Percentiles rank a stretch among this genome's conserved stretches.
phyloP scores from a whole-genome alignment of 2,329 filamentous ascomycete species.

The Lasiodiplodia theobromae region DNA sequence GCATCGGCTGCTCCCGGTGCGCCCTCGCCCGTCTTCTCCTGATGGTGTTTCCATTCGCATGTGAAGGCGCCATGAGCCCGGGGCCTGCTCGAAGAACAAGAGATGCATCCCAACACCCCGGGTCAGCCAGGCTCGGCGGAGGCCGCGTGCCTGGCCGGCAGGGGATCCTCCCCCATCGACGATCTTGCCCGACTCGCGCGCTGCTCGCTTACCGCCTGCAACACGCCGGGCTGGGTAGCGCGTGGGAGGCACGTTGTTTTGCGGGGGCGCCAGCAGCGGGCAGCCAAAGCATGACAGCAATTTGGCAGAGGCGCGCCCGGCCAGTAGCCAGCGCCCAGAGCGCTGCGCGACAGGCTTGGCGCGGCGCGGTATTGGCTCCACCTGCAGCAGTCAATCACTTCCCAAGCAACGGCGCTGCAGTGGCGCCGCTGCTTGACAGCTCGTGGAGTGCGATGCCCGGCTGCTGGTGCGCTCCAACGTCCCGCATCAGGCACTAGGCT shows the following conservation, averaged over 20 bases:
- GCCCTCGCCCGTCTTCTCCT: neutral
- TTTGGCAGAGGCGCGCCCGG: conserved; percentile 6
- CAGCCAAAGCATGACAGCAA: neutral
- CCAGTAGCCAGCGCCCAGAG: neutral
- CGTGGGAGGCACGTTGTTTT: conserved; percentile 25
- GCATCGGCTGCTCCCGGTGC: conserved; percentile 23
- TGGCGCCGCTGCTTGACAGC: conserved; percentile 29
- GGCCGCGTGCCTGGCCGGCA: conserved; percentile 30
- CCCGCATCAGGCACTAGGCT: conserved; percentile 33
- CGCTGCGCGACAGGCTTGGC: conserved; percentile 9
- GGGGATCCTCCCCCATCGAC: conserved; percentile 29
- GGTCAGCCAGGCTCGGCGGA: conserved; percentile 29
- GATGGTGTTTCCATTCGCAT: conserved; percentile 18
- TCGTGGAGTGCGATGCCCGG: conserved; percentile 29
- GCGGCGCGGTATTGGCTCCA: conserved; percentile 22
- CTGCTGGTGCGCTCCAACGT: conserved; percentile 29
- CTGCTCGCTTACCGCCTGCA: conserved; percentile 21
- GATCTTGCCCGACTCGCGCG: conserved; percentile 29
- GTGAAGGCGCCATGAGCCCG: conserved; percentile 25
- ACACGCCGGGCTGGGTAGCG: conserved; percentile 20
- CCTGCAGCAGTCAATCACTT: conserved; percentile 27
- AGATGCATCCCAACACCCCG: conserved; percentile 27
- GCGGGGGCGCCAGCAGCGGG: conserved; percentile 19
- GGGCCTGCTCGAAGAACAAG: conserved; percentile 24
- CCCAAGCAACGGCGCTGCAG: conserved; percentile 26